Percentiles rank a stretch among this genome's conserved stretches.
phyloP scores from a whole-genome alignment of 2,329 filamentous ascomycete species.

The Endothia cerciana region DNA sequence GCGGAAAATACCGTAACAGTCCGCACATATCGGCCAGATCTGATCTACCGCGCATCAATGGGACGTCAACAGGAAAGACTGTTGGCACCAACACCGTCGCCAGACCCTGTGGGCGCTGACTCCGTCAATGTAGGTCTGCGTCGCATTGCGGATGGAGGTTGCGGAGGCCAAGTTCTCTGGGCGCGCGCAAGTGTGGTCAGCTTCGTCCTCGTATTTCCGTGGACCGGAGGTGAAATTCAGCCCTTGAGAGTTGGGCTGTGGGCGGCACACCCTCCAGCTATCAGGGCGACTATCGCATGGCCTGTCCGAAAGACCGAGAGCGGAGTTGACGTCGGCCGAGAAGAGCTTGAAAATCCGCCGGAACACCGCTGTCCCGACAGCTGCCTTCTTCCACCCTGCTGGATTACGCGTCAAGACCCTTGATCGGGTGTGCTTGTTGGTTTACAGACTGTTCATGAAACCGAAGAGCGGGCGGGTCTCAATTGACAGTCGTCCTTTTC shows the following conservation, averaged over 20 bases:
- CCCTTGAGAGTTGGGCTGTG: neutral
- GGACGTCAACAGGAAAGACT: no score
- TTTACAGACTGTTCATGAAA: neutral
- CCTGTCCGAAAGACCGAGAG: neutral
- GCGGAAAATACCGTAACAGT: no score
- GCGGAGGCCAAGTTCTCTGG: neutral
- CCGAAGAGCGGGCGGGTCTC: neutral
- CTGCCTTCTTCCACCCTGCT: neutral
- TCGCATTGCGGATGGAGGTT: constrained; percentile 1
- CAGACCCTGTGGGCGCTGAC: neutral
- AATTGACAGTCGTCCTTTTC: neutral
- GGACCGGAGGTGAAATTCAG: neutral
- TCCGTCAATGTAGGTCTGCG: neutral
- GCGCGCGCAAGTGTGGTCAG: neutral
- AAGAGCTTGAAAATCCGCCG: neutral
- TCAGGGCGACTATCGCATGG: neutral
- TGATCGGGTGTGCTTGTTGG: neutral
- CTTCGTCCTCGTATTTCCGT: neutral
- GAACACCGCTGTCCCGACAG: neutral
- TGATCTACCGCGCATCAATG: no score
- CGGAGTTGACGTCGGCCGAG: constrained; percentile 2
- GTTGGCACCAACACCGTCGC: neutral
- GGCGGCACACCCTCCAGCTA: neutral
- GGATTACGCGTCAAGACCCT: neutral
- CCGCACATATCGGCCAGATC: no score